A percentile compares a stretch with the other conserved stretches of the same genome.
Evolutionary conservation across 129 eudicot genomes (phyloP).

Genomic region (Flaveria trinervia): DNA sequence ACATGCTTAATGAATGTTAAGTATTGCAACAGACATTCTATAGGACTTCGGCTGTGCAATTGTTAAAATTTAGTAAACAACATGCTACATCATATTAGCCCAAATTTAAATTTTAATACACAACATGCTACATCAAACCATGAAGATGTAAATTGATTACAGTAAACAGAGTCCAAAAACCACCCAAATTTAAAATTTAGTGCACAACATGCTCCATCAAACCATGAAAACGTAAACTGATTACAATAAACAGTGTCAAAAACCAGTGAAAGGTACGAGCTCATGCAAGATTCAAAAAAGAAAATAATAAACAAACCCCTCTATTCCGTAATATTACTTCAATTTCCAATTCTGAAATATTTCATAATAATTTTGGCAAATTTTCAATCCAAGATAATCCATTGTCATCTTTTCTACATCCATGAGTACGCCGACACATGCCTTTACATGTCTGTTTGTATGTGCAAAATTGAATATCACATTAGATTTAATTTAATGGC

Average conservation of each 20-base stretch:
- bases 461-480: neutral
- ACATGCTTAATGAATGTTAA: constrained; percentile 12
- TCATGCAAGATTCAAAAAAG: neutral
- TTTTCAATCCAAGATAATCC: neutral
- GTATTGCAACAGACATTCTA: neutral
- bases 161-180: neutral
- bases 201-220: constrained; percentile 12
- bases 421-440: neutral
- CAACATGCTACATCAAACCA: constrained; percentile 10
- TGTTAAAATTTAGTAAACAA: no score
- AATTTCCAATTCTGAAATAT: neutral
- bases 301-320: neutral
- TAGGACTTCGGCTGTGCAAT: neutral
- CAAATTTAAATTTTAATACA: neutral
- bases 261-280: neutral
- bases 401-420: neutral
- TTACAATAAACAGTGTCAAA: neutral
- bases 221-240: neutral
- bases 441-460: neutral
- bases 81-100: neutral
- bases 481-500: neutral
- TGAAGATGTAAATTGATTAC: neutral
- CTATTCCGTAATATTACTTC: neutral
- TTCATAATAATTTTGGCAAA: neutral
- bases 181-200: neutral